Evolutionary conservation across 1,284 basidiomycete genomes (phyloP).

Genomic region (Ganoderma sinense): DNA sequence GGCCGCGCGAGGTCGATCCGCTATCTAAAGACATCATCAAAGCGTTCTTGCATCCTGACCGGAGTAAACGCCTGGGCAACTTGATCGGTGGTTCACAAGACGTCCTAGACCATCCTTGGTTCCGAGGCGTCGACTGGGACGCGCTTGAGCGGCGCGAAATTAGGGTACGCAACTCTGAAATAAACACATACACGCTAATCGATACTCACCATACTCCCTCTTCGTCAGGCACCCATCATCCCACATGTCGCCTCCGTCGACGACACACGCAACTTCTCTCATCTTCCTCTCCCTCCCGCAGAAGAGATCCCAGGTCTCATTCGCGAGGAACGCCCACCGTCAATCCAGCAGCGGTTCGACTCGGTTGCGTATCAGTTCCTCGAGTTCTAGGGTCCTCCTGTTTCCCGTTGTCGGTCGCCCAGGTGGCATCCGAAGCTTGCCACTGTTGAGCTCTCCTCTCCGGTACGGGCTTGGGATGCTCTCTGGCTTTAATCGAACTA

Average conservation of each 20-base stretch:
- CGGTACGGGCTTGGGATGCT: slow-evolving; percentile 25
- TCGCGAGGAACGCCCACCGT: slow-evolving; percentile 61
- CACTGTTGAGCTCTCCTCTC: slow-evolving; percentile 6
- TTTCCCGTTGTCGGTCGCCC: slow-evolving; percentile 8
- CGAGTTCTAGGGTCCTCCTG: slow-evolving; percentile 61
- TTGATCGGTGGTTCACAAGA: slow-evolving; percentile 93
- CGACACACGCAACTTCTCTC: slow-evolving; percentile 84
- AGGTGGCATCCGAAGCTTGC: slow-evolving; percentile 32
- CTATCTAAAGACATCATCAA: slow-evolving; percentile 79
- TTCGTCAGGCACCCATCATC: slow-evolving; percentile 77
- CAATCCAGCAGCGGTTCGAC: slow-evolving; percentile 69
- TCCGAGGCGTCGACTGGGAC: slow-evolving; percentile 93
- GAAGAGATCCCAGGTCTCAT: slow-evolving; percentile 82
- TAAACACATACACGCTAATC: not conserved
- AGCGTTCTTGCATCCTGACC: slow-evolving; percentile 93
- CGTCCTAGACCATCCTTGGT: slow-evolving; percentile 95
- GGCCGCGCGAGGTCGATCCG: slow-evolving; percentile 89
- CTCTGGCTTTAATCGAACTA: slow-evolving; percentile 4
- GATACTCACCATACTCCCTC: slow-evolving; percentile 12
- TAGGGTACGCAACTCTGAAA: slow-evolving; percentile 54
- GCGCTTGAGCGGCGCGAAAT: slow-evolving; percentile 83
- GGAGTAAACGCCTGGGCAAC: slow-evolving; percentile 92
- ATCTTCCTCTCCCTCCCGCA: slow-evolving; percentile 74
- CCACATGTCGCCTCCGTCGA: slow-evolving; percentile 80
- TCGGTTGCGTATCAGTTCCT: slow-evolving; percentile 73